Conservation (phyloP, 129 eudicot genomes). For the Glebionis coronaria region DNA sequence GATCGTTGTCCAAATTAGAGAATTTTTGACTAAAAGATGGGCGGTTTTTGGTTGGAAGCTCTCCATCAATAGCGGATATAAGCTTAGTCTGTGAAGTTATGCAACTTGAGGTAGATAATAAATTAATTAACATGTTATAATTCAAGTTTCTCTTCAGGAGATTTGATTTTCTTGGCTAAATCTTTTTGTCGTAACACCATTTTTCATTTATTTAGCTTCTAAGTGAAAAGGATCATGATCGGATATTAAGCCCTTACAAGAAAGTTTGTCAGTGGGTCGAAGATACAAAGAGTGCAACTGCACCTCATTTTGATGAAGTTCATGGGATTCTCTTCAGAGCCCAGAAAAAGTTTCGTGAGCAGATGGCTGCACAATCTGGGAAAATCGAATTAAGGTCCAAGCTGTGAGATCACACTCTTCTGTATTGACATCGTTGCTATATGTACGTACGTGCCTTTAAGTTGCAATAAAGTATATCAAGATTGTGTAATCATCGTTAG, state of each 20-base stretch:
- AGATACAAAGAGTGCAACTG: conserved; percentile 55
- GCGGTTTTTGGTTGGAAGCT: conserved; percentile 64
- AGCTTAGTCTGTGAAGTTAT: conserved; percentile 81
- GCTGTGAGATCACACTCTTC: conserved; percentile 29
- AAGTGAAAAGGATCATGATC: conserved; percentile 41
- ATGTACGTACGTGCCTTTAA: too few species aligned
- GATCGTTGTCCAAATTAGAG: conserved; percentile 60
- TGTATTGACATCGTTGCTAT: too few species aligned
- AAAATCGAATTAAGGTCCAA: conserved; percentile 25
- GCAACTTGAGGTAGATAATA: conserved; percentile 66
- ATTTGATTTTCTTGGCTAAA: background rate
- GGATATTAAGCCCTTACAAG: conserved; percentile 69
- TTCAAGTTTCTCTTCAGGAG: background rate
- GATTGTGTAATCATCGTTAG: too few species aligned
- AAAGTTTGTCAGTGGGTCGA: conserved; percentile 72
- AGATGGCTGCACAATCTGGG: conserved; percentile 17
- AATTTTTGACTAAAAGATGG: conserved; percentile 69
- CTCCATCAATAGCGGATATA: conserved; percentile 88
- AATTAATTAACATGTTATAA: background rate
- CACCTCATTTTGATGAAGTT: conserved; percentile 75
- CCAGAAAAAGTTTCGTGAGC: conserved; percentile 38
- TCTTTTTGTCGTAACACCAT: background rate
- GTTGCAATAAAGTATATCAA: too few species aligned
- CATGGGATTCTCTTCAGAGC: conserved; percentile 37
- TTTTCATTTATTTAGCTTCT: conserved; percentile 33